phyloP scores from a whole-genome alignment of 805 yeast genomes.

The Pichia rugopelliculosa region DNA sequence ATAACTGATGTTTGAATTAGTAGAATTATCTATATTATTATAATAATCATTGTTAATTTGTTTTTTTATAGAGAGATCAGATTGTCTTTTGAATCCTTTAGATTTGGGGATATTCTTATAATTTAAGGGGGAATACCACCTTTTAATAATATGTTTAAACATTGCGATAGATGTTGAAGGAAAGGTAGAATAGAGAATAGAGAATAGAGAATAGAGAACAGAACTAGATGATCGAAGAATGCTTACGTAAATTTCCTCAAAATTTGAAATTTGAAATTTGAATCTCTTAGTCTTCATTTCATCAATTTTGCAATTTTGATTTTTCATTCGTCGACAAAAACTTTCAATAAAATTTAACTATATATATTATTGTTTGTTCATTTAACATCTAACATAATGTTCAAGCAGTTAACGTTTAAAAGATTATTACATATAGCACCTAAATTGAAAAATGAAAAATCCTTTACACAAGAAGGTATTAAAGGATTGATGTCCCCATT shows the following conservation, averaged over 20 bases:
- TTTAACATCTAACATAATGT: no score
- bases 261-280: no score
- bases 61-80: no score
- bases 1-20: no score
- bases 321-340: background rate
- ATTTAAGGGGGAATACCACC: slow-evolving; percentile 17
- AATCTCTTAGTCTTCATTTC: no score
- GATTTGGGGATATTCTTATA: background rate
- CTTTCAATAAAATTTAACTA: no score
- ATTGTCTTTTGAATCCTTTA: background rate
- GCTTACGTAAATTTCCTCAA: background rate
- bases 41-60: slow-evolving; percentile 3
- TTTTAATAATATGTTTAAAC: background rate
- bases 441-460: slow-evolving; percentile 34
- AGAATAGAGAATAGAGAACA: no score
- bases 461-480: slow-evolving; percentile 43
- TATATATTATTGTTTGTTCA: no score
- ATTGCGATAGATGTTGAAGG: background rate
- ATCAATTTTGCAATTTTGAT: background rate
- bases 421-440: slow-evolving; percentile 61
- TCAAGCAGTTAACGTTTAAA: slow-evolving; percentile 9
- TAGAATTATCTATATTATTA: no score
- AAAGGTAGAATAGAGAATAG: no score
- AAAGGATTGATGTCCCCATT: slow-evolving; percentile 54
- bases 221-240: background rate